These are phyloP conservation scores for Gnaphalium uliginosum DNA, from an alignment of 129 eudicot species.

Conservation along the genomic window DNA sequence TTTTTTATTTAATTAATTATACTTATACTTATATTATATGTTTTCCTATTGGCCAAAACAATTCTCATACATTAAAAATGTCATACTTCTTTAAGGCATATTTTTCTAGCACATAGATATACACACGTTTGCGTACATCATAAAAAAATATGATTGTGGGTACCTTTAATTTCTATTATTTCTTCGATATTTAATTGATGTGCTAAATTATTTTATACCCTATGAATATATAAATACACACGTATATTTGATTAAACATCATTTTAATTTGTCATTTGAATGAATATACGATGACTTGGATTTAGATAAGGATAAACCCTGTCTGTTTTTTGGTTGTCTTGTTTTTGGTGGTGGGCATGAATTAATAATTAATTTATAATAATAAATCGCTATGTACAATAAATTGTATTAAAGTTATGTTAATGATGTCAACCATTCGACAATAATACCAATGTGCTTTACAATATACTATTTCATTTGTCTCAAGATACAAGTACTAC, in stretches of 20 bases:
- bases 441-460: too few species aligned
- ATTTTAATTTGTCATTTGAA: slow-evolving; percentile 9
- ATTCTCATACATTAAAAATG: background rate
- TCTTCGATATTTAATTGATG: background rate
- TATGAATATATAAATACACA: background rate
- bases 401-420: slow-evolving; percentile 5
- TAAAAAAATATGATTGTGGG: background rate
- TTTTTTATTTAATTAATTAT: background rate
- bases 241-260: background rate
- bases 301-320: slow-evolving; percentile 30
- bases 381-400: background rate
- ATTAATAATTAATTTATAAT: background rate
- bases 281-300: background rate
- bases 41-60: background rate
- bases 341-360: slow-evolving; percentile 26
- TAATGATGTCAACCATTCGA: background rate
- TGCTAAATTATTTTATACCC: background rate
- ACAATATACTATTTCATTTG: too few species aligned
- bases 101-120: background rate
- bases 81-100: background rate
- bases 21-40: too few species aligned
- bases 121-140: background rate
- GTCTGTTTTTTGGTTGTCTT: slow-evolving; percentile 17
- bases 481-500: too few species aligned
- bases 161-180: background rate